Conservation (phyloP, 2,329 filamentous ascomycete species). For the Rachicladosporium sp. region DNA sequence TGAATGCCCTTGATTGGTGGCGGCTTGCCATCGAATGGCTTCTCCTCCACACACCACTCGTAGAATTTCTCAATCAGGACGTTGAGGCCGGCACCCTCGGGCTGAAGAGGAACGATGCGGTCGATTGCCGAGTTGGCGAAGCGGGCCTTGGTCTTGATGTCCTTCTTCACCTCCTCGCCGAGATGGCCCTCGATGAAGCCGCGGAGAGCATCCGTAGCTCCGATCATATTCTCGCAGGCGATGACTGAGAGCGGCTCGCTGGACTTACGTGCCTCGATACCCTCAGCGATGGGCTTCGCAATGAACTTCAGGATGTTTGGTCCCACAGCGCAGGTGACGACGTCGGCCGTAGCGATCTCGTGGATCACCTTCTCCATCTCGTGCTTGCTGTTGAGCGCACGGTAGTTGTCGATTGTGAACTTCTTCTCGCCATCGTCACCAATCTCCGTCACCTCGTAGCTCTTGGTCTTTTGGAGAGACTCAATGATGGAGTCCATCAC, state of each 20-base stretch:
- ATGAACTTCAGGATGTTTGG: slow-evolving; percentile 95
- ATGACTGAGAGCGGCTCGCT: slow-evolving; percentile 72
- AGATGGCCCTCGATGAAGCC: slow-evolving; percentile 64
- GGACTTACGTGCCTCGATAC: slow-evolving; percentile 61
- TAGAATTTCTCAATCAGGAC: slow-evolving; percentile 98
- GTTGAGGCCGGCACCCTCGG: slow-evolving; percentile 65
- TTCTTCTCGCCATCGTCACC: slow-evolving; percentile 68
- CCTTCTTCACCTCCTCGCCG: slow-evolving; percentile 50
- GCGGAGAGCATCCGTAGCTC: slow-evolving; percentile 79
- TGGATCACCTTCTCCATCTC: slow-evolving; percentile 69
- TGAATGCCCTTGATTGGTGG: slow-evolving; percentile 78
- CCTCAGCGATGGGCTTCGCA: slow-evolving; percentile 88
- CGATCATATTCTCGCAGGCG: slow-evolving; percentile 96
- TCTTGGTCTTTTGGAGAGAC: slow-evolving; percentile 58
- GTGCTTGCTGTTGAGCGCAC: slow-evolving; percentile 87
- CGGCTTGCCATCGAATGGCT: slow-evolving; percentile 60
- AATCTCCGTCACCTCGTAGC: slow-evolving; percentile 88
- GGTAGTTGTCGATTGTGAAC: slow-evolving; percentile 86
- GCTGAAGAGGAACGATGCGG: slow-evolving; percentile 90
- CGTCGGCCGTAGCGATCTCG: slow-evolving; percentile 74
- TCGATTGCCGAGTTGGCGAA: slow-evolving; percentile 98
- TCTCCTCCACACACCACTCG: slow-evolving; percentile 92
- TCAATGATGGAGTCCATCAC: slow-evolving; percentile 77
- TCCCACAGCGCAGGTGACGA: slow-evolving; percentile 94
- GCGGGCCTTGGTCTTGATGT: slow-evolving; percentile 61